Evolutionary conservation across 2,329 filamentous ascomycete species (phyloP).

Genomic region (Aspergillus flavus): DNA sequence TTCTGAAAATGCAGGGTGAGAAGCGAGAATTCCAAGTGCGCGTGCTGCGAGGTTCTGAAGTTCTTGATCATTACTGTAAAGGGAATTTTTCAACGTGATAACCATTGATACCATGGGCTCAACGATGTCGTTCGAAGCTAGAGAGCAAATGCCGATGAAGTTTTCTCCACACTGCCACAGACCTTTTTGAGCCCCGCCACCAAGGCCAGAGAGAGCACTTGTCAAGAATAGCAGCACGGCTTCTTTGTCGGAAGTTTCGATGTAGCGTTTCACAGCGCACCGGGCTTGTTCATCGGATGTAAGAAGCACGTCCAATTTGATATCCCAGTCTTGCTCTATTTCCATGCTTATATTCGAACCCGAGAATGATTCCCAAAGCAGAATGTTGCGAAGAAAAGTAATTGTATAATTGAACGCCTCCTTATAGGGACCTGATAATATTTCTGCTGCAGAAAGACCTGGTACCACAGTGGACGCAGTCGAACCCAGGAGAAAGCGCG

Average conservation of each 20-base stretch:
- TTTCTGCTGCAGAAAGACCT: conserved; percentile 32
- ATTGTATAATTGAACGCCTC: conserved; percentile 70
- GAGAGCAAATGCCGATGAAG: conserved; percentile 58
- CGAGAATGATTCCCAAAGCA: conserved; percentile 60
- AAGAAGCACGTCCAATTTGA: conserved; percentile 72
- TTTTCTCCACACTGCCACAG: conserved; percentile 50
- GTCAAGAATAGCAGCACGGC: conserved; percentile 47
- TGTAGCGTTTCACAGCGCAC: conserved; percentile 50
- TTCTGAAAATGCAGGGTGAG: conserved; percentile 56
- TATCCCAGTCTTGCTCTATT: conserved; percentile 81
- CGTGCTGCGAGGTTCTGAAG: conserved; percentile 69
- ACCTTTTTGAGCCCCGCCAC: conserved; percentile 41
- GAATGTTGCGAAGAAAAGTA: conserved; percentile 66
- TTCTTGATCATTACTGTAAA: conserved; percentile 72
- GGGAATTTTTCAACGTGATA: conserved; percentile 58
- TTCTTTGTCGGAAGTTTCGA: conserved; percentile 35
- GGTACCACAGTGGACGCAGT: conserved; percentile 32
- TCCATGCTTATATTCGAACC: conserved; percentile 50
- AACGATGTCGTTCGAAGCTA: conserved; percentile 57
- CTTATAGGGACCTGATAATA: conserved; percentile 33
- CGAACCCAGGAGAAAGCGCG: conserved; percentile 35
- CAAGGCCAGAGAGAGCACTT: conserved; percentile 49
- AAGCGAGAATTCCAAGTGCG: conserved; percentile 74
- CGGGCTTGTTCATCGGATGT: conserved; percentile 70
- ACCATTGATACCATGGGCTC: conserved; percentile 53